Evolutionary conservation across 768 basidiomycete species (phyloP).

Genomic region (Leccinum broughii): DNA sequence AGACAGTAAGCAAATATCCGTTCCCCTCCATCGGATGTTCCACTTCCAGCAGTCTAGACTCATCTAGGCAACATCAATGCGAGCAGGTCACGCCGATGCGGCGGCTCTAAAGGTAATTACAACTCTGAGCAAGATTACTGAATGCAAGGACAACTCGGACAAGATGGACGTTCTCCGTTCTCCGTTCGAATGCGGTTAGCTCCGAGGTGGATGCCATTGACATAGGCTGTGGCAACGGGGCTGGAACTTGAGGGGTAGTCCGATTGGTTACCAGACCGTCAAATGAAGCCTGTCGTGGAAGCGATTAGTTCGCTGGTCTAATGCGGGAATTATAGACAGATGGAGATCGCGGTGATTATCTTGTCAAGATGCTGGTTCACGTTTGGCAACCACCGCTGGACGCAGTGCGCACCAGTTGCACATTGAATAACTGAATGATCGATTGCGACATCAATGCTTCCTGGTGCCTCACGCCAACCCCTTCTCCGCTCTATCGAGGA

Average conservation of each 20-base stretch:
- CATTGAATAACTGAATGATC: not conserved
- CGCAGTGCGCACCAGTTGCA: not conserved
- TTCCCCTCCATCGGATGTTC: not conserved
- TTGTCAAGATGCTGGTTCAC: not conserved
- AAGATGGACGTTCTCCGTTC: not conserved
- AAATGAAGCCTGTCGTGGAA: constrained; percentile 1
- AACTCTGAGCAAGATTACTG: not conserved
- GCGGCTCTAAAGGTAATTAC: constrained; percentile 1
- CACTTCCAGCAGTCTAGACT: not conserved
- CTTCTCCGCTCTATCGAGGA: constrained; percentile 11
- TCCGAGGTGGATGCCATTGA: constrained; percentile 3
- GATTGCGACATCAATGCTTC: constrained; percentile 8
- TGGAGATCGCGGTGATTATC: constrained; percentile 31
- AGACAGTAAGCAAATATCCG: not conserved
- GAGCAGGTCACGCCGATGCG: constrained; percentile 1
- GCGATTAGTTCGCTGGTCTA: constrained; percentile 9
- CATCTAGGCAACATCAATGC: not conserved
- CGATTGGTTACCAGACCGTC: not conserved
- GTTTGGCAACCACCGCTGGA: not conserved
- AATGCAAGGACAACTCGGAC: constrained; percentile 3
- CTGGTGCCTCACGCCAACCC: constrained; percentile 5
- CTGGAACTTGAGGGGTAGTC: not conserved
- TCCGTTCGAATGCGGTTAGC: constrained; percentile 5
- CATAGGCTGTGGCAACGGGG: constrained; percentile 6
- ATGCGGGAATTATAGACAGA: constrained; percentile 14